These are phyloP conservation scores for Zoysia japonica DNA, from an alignment of 176 grass and related monocot species.

Conservation along the genomic window DNA sequence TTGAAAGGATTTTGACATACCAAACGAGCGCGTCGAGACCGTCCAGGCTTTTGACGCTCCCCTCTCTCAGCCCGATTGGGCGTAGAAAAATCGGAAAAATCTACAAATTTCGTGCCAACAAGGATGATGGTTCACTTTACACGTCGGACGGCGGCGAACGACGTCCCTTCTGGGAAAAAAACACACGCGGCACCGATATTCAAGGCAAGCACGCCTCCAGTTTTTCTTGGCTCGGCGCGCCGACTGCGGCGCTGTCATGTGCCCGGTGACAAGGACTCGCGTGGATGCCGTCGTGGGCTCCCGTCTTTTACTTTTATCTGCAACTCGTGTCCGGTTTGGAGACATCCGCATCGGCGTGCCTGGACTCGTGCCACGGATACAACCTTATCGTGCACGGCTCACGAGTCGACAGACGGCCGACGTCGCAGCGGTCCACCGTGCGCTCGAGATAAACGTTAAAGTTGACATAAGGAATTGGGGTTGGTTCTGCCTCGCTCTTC, in stretches of 20 bases:
- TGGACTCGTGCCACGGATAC: constrained; percentile 1
- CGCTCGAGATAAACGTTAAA: no score
- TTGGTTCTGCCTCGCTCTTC: background rate
- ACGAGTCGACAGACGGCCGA: background rate
- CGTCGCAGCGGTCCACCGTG: background rate
- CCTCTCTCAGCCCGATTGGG: no score
- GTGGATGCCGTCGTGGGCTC: background rate
- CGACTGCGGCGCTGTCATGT: background rate
- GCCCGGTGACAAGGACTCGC: background rate
- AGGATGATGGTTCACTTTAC: background rate
- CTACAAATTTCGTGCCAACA: background rate
- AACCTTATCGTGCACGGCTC: background rate
- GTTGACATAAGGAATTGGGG: background rate
- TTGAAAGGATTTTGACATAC: no score
- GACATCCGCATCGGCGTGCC: background rate
- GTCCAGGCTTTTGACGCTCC: no score
- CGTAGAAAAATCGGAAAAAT: background rate
- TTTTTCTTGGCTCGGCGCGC: background rate
- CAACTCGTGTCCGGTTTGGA: constrained; percentile 1
- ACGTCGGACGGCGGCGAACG: background rate
- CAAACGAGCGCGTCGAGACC: no score
- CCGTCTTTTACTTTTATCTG: background rate
- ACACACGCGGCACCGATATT: background rate
- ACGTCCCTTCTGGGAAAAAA: background rate
- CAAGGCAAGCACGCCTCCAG: background rate